Conservation (phyloP, 164 flowering plant species). For the Santalum album region DNA sequence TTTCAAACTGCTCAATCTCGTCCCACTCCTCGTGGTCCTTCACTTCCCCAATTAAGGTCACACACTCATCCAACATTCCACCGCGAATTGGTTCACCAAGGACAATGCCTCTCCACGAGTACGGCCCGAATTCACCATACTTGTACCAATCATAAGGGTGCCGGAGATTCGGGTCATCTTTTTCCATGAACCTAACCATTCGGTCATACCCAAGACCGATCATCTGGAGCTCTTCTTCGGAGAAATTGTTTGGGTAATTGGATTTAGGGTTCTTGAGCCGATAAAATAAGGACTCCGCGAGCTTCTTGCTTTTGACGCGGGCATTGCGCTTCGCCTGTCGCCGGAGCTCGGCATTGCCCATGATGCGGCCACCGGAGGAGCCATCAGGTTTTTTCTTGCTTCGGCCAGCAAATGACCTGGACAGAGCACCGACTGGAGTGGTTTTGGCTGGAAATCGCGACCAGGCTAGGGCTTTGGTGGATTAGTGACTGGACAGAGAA, state of each 20-base stretch:
- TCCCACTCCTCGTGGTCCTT: constrained; percentile 85
- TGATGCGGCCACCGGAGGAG: constrained; percentile 48
- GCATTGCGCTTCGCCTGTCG: constrained; percentile 54
- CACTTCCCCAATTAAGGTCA: constrained; percentile 54
- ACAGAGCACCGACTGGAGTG: constrained; percentile 15
- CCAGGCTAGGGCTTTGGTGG: too few species aligned
- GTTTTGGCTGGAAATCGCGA: constrained; percentile 13
- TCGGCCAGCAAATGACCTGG: constrained; percentile 57
- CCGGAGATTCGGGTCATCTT: constrained; percentile 72
- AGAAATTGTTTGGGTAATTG: constrained; percentile 63
- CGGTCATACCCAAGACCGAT: constrained; percentile 90
- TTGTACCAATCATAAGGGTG: constrained; percentile 96
- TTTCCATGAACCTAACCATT: constrained; percentile 83
- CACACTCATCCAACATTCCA: constrained; percentile 58
- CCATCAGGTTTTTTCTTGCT: constrained; percentile 62
- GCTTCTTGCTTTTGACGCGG: constrained; percentile 34
- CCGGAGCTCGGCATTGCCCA: constrained; percentile 53
- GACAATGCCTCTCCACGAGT: constrained; percentile 86
- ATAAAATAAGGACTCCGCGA: constrained; percentile 68
- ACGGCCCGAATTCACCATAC: constrained; percentile 89
- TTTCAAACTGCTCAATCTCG: constrained; percentile 68
- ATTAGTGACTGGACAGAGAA: constrained; percentile 10
- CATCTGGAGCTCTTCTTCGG: constrained; percentile 69
- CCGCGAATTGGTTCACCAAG: constrained; percentile 82
- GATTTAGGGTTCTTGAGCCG: constrained; percentile 67